Conservation (phyloP, 176 grass and related monocot species). For the Ensete glaucum region DNA sequence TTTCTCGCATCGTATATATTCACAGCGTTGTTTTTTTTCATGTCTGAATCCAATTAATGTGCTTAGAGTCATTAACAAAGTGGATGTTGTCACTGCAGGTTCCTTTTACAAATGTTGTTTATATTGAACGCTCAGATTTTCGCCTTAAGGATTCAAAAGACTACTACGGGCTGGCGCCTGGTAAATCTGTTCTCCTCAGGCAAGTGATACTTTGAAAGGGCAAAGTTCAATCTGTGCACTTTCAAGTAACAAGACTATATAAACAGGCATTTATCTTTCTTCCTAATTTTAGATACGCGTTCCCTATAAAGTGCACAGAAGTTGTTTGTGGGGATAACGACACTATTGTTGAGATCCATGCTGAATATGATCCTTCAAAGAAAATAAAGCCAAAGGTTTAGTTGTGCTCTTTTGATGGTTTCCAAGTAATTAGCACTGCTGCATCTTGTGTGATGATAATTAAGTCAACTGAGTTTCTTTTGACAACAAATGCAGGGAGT, state of each 20-base stretch:
- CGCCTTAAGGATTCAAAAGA: constrained; percentile 91
- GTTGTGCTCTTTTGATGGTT: neutral
- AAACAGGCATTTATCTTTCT: neutral
- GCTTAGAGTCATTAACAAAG: constrained; percentile 33
- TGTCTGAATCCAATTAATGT: neutral
- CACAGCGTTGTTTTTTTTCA: neutral
- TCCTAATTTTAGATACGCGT: constrained; percentile 58
- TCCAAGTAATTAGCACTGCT: neutral
- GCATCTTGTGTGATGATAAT: neutral
- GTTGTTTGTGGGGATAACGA: constrained; percentile 66
- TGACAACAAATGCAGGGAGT: constrained; percentile 45
- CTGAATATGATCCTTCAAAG: constrained; percentile 87
- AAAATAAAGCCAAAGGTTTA: constrained; percentile 83
- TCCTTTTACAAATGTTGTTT: constrained; percentile 25
- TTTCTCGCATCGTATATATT: neutral
- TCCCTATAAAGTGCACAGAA: constrained; percentile 91
- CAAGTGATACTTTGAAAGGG: constrained; percentile 21
- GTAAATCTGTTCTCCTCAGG: constrained; percentile 88
- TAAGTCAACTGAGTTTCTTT: constrained; percentile 12
- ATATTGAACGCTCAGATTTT: constrained; percentile 90
- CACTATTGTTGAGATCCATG: constrained; percentile 69
- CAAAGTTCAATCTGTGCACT: constrained; percentile 4
- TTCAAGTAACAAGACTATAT: neutral
- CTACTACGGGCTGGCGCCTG: constrained; percentile 91
- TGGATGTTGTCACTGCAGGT: constrained; percentile 27